These are phyloP conservation scores for Citrus australasica DNA, from an alignment of 345 rosid genomes.

Conservation along the genomic window DNA sequence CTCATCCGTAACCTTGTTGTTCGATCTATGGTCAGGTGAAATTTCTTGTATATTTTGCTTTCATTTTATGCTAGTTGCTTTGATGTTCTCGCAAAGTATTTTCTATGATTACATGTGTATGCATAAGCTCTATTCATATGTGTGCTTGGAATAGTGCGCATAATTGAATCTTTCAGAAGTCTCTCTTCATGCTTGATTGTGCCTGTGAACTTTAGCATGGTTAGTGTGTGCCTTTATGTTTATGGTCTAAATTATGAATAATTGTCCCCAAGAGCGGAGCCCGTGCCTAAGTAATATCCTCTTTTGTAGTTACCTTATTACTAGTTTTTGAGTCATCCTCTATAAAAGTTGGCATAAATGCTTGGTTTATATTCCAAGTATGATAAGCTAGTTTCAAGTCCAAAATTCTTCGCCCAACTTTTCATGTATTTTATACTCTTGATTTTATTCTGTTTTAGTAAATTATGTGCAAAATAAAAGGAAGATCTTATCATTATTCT, in stretches of 20 bases:
- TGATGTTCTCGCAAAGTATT: not conserved
- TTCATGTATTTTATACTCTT: not conserved
- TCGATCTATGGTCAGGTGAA: conserved; percentile 93
- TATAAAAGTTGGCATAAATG: not conserved
- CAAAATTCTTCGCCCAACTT: not conserved
- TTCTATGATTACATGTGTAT: not conserved
- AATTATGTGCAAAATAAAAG: too few relatives aligned
- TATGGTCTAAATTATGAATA: not conserved
- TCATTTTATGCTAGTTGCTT: not conserved
- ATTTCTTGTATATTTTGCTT: conserved; percentile 7
- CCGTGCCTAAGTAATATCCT: not conserved
- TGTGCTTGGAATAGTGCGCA: not conserved
- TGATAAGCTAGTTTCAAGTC: not conserved
- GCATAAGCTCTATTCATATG: not conserved
- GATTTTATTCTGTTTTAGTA: not conserved
- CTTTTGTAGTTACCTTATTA: not conserved
- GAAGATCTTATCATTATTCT: too few relatives aligned
- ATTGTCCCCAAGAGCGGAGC: not conserved
- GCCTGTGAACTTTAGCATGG: not conserved
- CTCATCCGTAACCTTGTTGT: conserved; percentile 81
- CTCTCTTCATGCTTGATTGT: not conserved
- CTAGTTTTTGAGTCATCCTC: not conserved
- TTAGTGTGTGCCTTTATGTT: not conserved
- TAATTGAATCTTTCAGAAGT: not conserved
- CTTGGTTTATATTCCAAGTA: not conserved